Conservation (phyloP, 352 stramenopile genomes). For the Globisporangium recalcitrans region DNA sequence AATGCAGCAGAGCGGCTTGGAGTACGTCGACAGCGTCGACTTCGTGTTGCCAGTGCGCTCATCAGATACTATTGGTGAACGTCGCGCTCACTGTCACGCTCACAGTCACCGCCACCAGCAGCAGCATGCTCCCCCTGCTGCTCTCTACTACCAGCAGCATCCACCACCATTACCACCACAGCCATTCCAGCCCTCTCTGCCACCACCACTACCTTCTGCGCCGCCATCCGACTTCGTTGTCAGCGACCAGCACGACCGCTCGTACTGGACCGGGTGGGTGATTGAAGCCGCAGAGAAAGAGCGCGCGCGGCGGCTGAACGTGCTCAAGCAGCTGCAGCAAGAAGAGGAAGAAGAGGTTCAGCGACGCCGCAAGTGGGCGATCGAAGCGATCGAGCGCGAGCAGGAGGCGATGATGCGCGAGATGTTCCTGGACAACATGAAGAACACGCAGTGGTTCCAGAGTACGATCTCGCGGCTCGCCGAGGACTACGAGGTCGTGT, state of each 20-base stretch:
- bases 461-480: slow-evolving; percentile 74
- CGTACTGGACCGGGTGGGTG: slow-evolving; percentile 79
- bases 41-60: not conserved
- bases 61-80: not conserved
- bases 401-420: slow-evolving; percentile 75
- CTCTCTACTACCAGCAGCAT: not conserved
- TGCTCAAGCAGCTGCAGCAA: slow-evolving; percentile 62
- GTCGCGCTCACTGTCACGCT: not conserved
- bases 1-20: not conserved
- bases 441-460: slow-evolving; percentile 88
- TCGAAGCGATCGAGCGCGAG: slow-evolving; percentile 76
- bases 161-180: not conserved
- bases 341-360: slow-evolving; percentile 74
- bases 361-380: slow-evolving; percentile 62
- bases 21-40: not conserved
- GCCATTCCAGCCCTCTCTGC: not conserved
- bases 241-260: slow-evolving; percentile 31
- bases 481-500: slow-evolving; percentile 82
- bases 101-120: not conserved
- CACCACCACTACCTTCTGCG: not conserved
- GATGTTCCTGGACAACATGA: slow-evolving; percentile 86
- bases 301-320: slow-evolving; percentile 50
- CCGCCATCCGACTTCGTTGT: not conserved
- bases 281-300: slow-evolving; percentile 81
- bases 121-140: not conserved